Base-by-base conservation (phyloP, 106 monocot genomes). In the Allium fistulosum region DNA sequence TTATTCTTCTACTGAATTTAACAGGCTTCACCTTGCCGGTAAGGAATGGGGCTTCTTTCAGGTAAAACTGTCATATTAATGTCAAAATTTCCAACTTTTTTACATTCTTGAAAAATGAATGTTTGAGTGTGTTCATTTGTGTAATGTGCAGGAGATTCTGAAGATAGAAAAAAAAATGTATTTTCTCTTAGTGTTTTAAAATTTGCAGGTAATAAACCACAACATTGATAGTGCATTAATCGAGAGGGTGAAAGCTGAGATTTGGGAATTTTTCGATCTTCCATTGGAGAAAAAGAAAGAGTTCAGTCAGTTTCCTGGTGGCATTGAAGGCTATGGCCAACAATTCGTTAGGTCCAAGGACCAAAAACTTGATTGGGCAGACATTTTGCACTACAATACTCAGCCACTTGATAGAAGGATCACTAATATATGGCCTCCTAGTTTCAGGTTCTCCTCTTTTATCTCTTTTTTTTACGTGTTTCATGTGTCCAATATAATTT, bases 331-430 rank as follows among this genome's bases (percentile, higher is more conserved):
- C 7, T 83, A 78, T 59, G 83, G 79, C 57, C 78, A 83, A 17
- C 14, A 51, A 4, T 75, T 79, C 58, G 71, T 83, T 22, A 57
- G 71, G 3, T 79, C 75, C 10, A 47, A 71, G 22, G 79, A 75
- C 9, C 82, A 82, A 55, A 83, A 75, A 57, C 63, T 83, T 12
- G 83, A 83, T 47, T 83, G 83, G 83, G 67, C 72, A 22, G 83
- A 83, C 16, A 59, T 72, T 18, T 59, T 83, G 63, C 68, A 22
- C 72, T 64, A 76, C 28, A 66, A 37, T 4, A 59, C 79, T 12
- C 70, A 55, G 51, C 83, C 83, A 66, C 6, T 15, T 26, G 15
- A 11, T n/a, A 0, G 10, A 17, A 79, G 72, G 57, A 69, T 52
- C 17, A 7, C 76, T 8, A 68, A 59, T 49, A 69, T 79, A 27